These are phyloP conservation scores for Wickerhamomyces alni DNA, from an alignment of 805 yeast species.

Conservation along the genomic window DNA sequence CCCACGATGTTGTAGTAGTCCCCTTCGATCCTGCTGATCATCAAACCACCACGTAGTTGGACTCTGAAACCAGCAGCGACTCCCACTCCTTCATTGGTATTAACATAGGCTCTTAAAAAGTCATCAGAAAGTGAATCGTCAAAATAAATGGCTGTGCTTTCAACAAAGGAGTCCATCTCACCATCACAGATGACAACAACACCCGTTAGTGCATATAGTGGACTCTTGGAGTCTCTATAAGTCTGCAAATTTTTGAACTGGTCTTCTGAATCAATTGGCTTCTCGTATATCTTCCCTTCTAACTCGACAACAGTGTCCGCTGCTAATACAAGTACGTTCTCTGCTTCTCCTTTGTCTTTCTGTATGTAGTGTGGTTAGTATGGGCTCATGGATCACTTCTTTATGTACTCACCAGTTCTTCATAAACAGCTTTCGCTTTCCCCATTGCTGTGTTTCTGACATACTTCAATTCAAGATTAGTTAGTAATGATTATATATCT, in stretches of 20 bases:
- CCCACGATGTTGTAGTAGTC: slow-evolving; percentile 89
- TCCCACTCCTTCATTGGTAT: slow-evolving; percentile 62
- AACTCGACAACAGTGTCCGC: slow-evolving; percentile 78
- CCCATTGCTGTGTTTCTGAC: slow-evolving; percentile 63
- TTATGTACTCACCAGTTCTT: slow-evolving; percentile 25
- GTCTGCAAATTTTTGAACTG: slow-evolving; percentile 44
- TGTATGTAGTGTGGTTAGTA: not conserved
- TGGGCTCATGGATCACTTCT: slow-evolving; percentile 1
- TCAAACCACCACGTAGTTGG: slow-evolving; percentile 65
- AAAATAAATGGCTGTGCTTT: slow-evolving; percentile 35
- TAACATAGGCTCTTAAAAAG: slow-evolving; percentile 57
- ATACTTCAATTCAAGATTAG: slow-evolving; percentile 34
- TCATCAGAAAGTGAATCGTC: slow-evolving; percentile 43
- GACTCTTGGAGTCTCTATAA: slow-evolving; percentile 37
- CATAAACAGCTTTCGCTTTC: slow-evolving; percentile 61
- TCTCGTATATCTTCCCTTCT: slow-evolving; percentile 63
- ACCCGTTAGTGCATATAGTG: slow-evolving; percentile 49
- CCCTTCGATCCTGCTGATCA: slow-evolving; percentile 63
- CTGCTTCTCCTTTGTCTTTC: slow-evolving; percentile 22
- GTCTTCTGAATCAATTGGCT: slow-evolving; percentile 56
- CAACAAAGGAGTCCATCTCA: slow-evolving; percentile 27
- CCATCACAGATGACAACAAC: slow-evolving; percentile 36
- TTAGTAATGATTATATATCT: not conserved
- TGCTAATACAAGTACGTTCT: slow-evolving; percentile 36
- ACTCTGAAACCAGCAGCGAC: slow-evolving; percentile 94